Conservation (phyloP, 208 protist species). For the Tritrichomonas foetus region DNA sequence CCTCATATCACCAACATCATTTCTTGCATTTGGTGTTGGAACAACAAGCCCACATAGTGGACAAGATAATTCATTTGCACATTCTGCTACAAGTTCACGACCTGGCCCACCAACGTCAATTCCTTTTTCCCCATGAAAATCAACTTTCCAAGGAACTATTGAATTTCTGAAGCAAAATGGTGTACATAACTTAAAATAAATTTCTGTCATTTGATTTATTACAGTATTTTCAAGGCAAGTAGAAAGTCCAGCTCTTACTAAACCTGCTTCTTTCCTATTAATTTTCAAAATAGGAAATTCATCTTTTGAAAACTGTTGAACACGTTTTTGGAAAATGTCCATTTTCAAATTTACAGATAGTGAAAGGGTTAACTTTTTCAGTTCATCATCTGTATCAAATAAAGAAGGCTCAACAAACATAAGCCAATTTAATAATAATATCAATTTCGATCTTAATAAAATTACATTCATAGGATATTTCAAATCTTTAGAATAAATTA, state of each 20-base stretch:
- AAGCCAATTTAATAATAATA: conserved; percentile 8
- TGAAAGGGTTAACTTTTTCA: neutral
- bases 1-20: neutral
- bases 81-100: neutral
- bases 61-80: neutral
- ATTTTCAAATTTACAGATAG: neutral
- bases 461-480: too few species aligned
- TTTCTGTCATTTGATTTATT: neutral
- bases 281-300: neutral
- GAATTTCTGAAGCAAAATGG: neutral
- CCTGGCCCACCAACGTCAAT: neutral
- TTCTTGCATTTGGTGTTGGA: neutral
- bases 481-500: too few species aligned
- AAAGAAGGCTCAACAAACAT: too few species aligned
- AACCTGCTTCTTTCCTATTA: neutral
- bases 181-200: neutral
- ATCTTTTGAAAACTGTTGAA: neutral
- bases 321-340: neutral
- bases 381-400: neutral
- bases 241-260: neutral
- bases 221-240: neutral
- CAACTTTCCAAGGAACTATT: neutral
- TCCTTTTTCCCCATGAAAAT: neutral
- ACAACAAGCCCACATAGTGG: neutral
- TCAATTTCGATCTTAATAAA: neutral